These are phyloP conservation scores for Physcomitrium patens DNA, from an alignment of 225 moss, liverwort and hornwort species.

Conservation along the genomic window DNA sequence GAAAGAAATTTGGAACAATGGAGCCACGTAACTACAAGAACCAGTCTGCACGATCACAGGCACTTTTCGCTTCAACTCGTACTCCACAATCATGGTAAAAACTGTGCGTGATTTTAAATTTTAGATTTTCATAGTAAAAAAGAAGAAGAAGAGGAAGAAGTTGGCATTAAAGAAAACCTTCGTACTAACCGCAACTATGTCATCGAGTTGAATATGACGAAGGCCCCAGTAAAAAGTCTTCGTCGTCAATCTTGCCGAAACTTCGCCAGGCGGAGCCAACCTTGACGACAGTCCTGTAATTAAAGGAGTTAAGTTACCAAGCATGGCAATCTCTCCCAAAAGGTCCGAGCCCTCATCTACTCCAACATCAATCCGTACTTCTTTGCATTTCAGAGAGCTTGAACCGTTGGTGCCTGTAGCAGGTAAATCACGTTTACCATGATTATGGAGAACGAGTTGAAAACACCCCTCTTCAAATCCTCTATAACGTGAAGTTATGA, in stretches of 20 bases:
- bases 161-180: not conserved
- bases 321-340: constrained; percentile 63
- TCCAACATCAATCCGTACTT: constrained; percentile 61
- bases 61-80: not conserved
- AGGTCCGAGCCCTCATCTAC: constrained; percentile 70
- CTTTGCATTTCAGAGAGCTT: constrained; percentile 27
- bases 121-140: not conserved
- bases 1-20: not conserved
- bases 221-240: constrained; percentile 75
- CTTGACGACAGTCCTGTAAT: constrained; percentile 57
- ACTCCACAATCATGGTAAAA: not conserved
- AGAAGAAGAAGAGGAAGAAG: not conserved
- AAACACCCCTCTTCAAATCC: too few relatives aligned
- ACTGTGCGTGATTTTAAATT: not conserved
- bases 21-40: not conserved
- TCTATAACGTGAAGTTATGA: too few relatives aligned
- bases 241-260: constrained; percentile 63
- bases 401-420: constrained; percentile 30
- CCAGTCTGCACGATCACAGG: not conserved
- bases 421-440: not conserved
- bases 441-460: not conserved
- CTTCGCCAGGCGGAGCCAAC: constrained; percentile 50
- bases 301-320: constrained; percentile 50
- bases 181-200: constrained; percentile 60
- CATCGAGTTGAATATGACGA: constrained; percentile 57